A percentile compares a stretch with the other conserved stretches of the same genome.
Evolutionary conservation across 2,329 filamentous ascomycete species (phyloP).

Genomic region (Eurotiales sp.): DNA sequence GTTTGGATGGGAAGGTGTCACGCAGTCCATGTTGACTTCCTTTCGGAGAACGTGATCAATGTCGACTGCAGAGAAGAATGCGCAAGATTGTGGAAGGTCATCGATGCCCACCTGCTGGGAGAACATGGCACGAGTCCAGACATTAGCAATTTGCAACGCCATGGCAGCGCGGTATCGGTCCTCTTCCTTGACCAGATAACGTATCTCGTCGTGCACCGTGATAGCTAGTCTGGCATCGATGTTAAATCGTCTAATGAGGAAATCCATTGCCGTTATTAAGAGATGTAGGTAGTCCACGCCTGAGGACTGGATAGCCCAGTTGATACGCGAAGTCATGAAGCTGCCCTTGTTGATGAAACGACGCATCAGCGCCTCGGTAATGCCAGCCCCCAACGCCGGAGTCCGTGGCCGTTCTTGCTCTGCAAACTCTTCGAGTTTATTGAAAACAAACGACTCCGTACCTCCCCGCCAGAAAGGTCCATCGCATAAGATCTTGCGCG

Average conservation of each 20-base stretch:
- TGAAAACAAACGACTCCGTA: slow-evolving; percentile 97
- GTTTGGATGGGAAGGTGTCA: slow-evolving; percentile 79
- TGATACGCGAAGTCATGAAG: slow-evolving; percentile 94
- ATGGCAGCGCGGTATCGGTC: slow-evolving; percentile 88
- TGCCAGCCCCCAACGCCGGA: slow-evolving; percentile 87
- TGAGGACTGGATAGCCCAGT: slow-evolving; percentile 97
- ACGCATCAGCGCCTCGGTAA: slow-evolving; percentile 90
- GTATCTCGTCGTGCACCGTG: slow-evolving; percentile 96
- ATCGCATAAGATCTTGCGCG: slow-evolving; percentile 66
- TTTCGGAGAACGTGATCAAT: slow-evolving; percentile 95
- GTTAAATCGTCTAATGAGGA: slow-evolving; percentile 78
- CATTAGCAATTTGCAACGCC: slow-evolving; percentile 87
- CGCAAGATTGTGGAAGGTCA: slow-evolving; percentile 88
- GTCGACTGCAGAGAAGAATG: slow-evolving; percentile 93
- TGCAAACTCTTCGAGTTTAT: slow-evolving; percentile 95
- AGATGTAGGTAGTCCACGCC: slow-evolving; percentile 97
- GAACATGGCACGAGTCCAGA: slow-evolving; percentile 98
- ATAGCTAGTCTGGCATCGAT: slow-evolving; percentile 82
- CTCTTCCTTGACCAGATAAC: slow-evolving; percentile 79
- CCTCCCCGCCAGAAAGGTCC: slow-evolving; percentile 90
- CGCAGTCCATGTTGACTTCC: slow-evolving; percentile 95
- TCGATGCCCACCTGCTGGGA: slow-evolving; percentile 93
- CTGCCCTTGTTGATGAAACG: slow-evolving; percentile 83
- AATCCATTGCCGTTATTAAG: slow-evolving; percentile 91
- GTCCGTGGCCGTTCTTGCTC: slow-evolving; percentile 89